Percentiles rank a stretch among this genome's conserved stretches.
Evolutionary conservation across 768 basidiomycete species (phyloP).

Genomic region (Flagelloscypha sp.): DNA sequence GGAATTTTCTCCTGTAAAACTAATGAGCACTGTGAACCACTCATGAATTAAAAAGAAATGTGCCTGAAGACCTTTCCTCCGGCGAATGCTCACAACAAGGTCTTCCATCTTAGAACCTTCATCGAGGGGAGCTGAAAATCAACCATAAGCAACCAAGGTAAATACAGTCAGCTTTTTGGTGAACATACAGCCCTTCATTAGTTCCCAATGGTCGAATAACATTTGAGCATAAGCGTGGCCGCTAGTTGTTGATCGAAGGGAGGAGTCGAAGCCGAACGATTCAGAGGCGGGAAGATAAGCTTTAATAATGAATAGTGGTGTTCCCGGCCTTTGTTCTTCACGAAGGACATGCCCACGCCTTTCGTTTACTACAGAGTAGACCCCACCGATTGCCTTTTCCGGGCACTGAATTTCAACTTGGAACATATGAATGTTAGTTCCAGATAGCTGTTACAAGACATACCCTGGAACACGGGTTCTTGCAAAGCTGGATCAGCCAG

Average conservation of each 20-base stretch:
- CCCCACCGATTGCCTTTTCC: slow-evolving; percentile 60
- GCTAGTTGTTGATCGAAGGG: slow-evolving; percentile 47
- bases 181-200: slow-evolving; percentile 33
- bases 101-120: slow-evolving; percentile 49
- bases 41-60: slow-evolving; percentile 2
- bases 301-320: slow-evolving; percentile 69
- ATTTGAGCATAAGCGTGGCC: slow-evolving; percentile 65
- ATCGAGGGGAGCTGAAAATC: slow-evolving; percentile 32
- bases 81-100: slow-evolving; percentile 42
- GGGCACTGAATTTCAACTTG: slow-evolving; percentile 60
- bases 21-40: neutral
- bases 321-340: slow-evolving; percentile 58
- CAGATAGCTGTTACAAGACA: slow-evolving; percentile 6
- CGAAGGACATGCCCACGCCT: slow-evolving; percentile 62
- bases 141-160: neutral
- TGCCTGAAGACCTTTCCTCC: slow-evolving; percentile 54
- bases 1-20: slow-evolving; percentile 42
- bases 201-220: slow-evolving; percentile 49
- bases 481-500: slow-evolving; percentile 53
- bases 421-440: slow-evolving; percentile 5
- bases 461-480: slow-evolving; percentile 56
- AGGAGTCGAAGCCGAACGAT: slow-evolving; percentile 61
- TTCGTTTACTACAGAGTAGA: slow-evolving; percentile 53
- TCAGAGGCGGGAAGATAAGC: slow-evolving; percentile 49
- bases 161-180: neutral